Evolutionary conservation across 768 basidiomycete species (phyloP).

Genomic region (Naganishia vaughanmartiniae): DNA sequence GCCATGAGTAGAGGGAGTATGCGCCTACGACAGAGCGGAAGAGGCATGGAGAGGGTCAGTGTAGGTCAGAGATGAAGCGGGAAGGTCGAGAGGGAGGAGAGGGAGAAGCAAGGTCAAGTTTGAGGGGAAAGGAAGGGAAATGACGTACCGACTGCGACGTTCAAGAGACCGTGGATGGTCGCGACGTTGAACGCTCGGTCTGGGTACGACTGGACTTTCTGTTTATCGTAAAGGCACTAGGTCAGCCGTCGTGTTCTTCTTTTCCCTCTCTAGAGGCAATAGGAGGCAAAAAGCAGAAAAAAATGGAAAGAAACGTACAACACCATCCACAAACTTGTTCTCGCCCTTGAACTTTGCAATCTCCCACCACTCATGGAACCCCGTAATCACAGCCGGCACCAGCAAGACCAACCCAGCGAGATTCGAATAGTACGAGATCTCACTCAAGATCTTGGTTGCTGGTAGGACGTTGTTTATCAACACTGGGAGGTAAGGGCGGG

Average conservation of each 20-base stretch:
- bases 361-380: constrained; percentile 48
- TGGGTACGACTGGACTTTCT: constrained; percentile 38
- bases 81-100: no score
- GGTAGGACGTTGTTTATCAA: constrained; percentile 40
- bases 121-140: background rate
- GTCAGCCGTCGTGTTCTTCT: constrained; percentile 34
- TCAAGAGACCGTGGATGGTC: constrained; percentile 26
- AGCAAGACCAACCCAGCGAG: constrained; percentile 45
- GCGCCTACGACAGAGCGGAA: constrained; percentile 1
- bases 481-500: constrained; percentile 37
- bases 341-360: constrained; percentile 42
- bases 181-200: constrained; percentile 35
- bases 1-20: constrained; percentile 26
- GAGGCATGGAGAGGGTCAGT: background rate
- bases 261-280: no score
- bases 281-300: background rate
- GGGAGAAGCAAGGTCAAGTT: no score
- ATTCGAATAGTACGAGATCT: constrained; percentile 46
- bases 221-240: constrained; percentile 33
- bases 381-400: constrained; percentile 46
- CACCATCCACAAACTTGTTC: constrained; percentile 37
- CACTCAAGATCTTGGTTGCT: constrained; percentile 37
- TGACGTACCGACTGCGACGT: constrained; percentile 20
- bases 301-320: constrained; percentile 24
- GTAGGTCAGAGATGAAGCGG: background rate